Evolutionary conservation across 108 stramenopile genomes (phyloP).

Genomic region (Nannochloropsis granulata): DNA sequence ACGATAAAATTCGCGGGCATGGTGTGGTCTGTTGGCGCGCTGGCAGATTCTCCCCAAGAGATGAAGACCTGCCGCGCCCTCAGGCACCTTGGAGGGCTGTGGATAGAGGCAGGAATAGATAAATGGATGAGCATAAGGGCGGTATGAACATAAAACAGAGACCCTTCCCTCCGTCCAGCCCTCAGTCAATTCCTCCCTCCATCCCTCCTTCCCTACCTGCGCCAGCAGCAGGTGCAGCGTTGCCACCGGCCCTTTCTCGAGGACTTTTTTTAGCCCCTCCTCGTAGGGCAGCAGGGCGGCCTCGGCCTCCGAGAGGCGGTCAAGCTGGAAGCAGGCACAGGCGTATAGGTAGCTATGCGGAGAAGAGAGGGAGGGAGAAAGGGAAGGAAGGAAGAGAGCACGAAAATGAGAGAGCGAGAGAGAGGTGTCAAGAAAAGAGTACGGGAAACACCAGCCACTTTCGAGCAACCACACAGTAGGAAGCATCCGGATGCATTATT

Average conservation of each 20-base stretch:
- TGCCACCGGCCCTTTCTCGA: background rate
- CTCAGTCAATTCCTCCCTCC: background rate
- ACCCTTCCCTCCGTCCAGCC: background rate
- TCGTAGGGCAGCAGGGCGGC: background rate
- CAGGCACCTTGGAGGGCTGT: slow-evolving; percentile 11
- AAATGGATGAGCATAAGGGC: background rate
- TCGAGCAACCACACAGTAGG: too few relatives aligned
- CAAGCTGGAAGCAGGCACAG: background rate
- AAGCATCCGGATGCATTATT: too few relatives aligned
- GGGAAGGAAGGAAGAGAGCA: background rate
- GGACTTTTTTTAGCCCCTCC: background rate
- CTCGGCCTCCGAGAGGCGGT: background rate
- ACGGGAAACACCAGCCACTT: too few relatives aligned
- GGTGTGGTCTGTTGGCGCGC: background rate
- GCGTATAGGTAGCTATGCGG: background rate
- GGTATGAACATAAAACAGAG: background rate
- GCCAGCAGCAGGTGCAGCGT: background rate
- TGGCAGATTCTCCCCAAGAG: slow-evolving; percentile 12
- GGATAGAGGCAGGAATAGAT: background rate
- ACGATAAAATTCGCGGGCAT: background rate
- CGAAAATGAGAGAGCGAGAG: too few relatives aligned
- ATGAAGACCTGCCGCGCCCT: slow-evolving; percentile 23
- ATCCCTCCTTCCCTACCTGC: background rate
- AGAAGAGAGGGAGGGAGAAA: background rate
- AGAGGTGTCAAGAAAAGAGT: too few relatives aligned